Evolutionary conservation across 225 moss, liverwort and hornwort genomes (phyloP), one percentile per base, ranked within the genome.

Genomic region (Marchantia paleacea): DNA sequence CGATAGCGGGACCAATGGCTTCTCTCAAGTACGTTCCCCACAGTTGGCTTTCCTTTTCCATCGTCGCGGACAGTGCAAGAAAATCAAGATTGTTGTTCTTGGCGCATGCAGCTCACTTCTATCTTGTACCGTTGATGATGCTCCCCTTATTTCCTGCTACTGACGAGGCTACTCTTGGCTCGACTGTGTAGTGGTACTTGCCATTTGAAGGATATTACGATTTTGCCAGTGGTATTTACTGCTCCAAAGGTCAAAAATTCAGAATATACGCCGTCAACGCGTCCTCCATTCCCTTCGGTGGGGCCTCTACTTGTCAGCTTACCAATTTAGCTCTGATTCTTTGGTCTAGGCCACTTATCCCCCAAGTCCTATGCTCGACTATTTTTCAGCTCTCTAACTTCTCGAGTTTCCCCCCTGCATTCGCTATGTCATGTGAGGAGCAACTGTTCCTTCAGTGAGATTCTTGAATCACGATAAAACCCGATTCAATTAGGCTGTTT

Each of bases 181-280:
- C 39, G 39, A 39, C 39, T 39, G 39, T 39, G 39, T 39, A 79
- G 79, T 83, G 83, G 83, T 83, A 75, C 57, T 25, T 83, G 50
- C 83, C 83, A 47, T 79, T 54, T 30, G 79, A 83, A 20, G 83
- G 79, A 12, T 83, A 65, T 24, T 83, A 83, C 75, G 67, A 79
- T n/a, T 79, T 83, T 29, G 83, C 79, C 53, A 83, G 83, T 25
- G 83, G 79, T 8, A 55, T 79, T 19, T 83, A 83, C 74, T 83
- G 83, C 60, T 12, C 39, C 3, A n/a, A 75, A 58, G 83, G 83
- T 65, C 83, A 83, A 55, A 83, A 83, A 55, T 83, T 83, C 15
- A 60, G 83, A 73, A 83, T 80, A 31, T 83, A 79, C 54, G 83
- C 83, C 25, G 55, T 79, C 7, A 80, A 83, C 55, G 72, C 60